Evolutionary conservation across 768 basidiomycete genomes (phyloP).

Genomic region (Panaeolus cyanescens): DNA sequence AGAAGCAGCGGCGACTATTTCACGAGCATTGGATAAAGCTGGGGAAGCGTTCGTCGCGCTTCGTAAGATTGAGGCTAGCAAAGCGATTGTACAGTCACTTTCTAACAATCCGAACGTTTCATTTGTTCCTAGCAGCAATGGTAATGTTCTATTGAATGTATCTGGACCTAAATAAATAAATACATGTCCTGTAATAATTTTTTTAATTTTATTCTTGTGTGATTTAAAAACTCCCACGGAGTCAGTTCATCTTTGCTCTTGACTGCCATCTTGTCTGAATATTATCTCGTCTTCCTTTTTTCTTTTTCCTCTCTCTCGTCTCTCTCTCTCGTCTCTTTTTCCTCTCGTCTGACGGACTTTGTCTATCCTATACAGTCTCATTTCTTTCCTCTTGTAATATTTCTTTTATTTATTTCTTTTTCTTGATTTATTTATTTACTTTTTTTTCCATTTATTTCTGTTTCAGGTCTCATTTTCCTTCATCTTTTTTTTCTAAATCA

Average conservation of each 20-base stretch:
- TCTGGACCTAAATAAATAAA: slow-evolving; percentile 52
- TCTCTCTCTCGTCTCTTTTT: slow-evolving; percentile 30
- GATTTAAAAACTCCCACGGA: slow-evolving; percentile 43
- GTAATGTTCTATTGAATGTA: slow-evolving; percentile 83
- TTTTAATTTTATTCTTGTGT: slow-evolving; percentile 25
- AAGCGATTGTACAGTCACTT: slow-evolving; percentile 92
- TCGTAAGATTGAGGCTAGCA: slow-evolving; percentile 96
- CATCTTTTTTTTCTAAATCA: slow-evolving; percentile 58
- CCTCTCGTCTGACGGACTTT: slow-evolving; percentile 60
- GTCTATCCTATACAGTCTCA: slow-evolving; percentile 50
- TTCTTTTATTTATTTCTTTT: slow-evolving; percentile 22
- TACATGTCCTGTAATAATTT: slow-evolving; percentile 9
- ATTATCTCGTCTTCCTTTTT: slow-evolving; percentile 49
- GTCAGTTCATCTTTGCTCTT: slow-evolving; percentile 39
- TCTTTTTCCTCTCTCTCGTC: slow-evolving; percentile 43
- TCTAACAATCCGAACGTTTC: slow-evolving; percentile 81
- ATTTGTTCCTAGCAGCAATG: slow-evolving; percentile 81
- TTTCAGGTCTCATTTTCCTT: slow-evolving; percentile 53
- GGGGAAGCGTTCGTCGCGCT: slow-evolving; percentile 96
- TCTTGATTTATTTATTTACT: slow-evolving; percentile 14
- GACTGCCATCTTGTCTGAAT: slow-evolving; percentile 50
- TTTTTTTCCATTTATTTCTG: slow-evolving; percentile 11
- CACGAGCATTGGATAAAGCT: slow-evolving; percentile 86
- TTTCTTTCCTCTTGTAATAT: slow-evolving; percentile 56
- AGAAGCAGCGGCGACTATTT: slow-evolving; percentile 94